A percentile compares a stretch with the other conserved stretches of the same genome.
Conservation (phyloP, 768 basidiomycete species). For the Podaxis sp. region DNA sequence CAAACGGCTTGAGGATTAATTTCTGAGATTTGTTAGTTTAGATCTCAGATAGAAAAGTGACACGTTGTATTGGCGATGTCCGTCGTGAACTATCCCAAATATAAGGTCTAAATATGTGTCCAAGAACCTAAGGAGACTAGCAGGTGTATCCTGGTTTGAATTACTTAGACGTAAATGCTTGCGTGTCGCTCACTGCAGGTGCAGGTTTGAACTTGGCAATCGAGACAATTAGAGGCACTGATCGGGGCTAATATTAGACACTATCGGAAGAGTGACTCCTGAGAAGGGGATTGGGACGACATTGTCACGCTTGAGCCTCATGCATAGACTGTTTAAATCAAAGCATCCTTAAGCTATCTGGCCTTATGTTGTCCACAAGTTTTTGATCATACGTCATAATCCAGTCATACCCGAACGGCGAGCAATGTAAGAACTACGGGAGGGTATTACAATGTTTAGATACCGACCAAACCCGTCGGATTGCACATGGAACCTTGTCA, state of each 20-base stretch:
- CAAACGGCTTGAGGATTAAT: neutral
- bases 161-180: neutral
- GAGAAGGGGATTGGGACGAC: neutral
- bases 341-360: neutral
- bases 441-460: neutral
- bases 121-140: neutral
- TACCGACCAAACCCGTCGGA: too few species aligned
- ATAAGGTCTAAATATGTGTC: neutral
- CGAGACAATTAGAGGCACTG: neutral
- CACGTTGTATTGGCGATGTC: neutral
- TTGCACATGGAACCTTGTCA: too few species aligned
- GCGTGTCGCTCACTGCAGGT: neutral
- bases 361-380: neutral
- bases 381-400: neutral
- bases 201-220: neutral
- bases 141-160: neutral
- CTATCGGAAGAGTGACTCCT: neutral
- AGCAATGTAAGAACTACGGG: neutral
- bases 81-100: neutral
- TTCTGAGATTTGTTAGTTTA: neutral
- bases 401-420: neutral
- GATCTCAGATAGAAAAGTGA: slow-evolving; percentile 1
- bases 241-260: neutral
- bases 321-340: neutral
- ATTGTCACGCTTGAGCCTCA: neutral